These are phyloP conservation scores for Vinca minor DNA, from an alignment of 257 asterid genomes.

Conservation along the genomic window DNA sequence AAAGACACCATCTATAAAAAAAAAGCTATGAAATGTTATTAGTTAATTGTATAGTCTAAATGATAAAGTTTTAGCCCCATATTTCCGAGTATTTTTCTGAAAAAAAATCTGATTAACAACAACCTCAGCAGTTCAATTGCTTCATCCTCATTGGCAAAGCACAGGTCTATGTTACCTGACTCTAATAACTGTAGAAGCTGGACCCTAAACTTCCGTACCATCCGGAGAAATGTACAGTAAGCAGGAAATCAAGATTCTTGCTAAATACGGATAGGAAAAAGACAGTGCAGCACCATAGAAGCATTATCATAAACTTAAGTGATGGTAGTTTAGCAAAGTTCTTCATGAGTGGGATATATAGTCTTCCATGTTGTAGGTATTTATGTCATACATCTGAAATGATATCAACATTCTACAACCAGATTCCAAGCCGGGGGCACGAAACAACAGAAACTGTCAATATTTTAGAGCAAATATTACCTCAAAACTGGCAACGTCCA, in stretches of 20 bases:
- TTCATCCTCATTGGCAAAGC: constrained; percentile 98
- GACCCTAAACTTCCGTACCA: constrained; percentile 74
- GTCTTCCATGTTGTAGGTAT: background rate
- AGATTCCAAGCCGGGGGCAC: background rate
- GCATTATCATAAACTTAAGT: background rate
- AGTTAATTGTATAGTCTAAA: background rate
- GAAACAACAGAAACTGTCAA: background rate
- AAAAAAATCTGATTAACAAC: constrained; percentile 14
- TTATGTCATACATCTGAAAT: background rate
- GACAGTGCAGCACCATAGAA: background rate
- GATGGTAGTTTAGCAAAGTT: background rate
- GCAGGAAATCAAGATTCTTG: background rate
- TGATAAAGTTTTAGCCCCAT: background rate
- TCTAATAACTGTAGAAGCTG: constrained; percentile 69
- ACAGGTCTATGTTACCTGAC: constrained; percentile 82
- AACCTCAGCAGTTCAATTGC: constrained; percentile 80
- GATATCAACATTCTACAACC: background rate
- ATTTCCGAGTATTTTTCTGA: constrained; percentile 7
- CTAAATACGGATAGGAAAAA: background rate
- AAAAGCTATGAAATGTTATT: constrained; percentile 6
- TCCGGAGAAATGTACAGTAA: constrained; percentile 37
- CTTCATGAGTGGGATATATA: background rate
- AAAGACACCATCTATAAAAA: background rate
- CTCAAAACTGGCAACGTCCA: constrained; percentile 98
- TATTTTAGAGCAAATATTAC: constrained; percentile 23